Base-by-base conservation (phyloP, 768 basidiomycete species). In the Mrakia frigida region DNA sequence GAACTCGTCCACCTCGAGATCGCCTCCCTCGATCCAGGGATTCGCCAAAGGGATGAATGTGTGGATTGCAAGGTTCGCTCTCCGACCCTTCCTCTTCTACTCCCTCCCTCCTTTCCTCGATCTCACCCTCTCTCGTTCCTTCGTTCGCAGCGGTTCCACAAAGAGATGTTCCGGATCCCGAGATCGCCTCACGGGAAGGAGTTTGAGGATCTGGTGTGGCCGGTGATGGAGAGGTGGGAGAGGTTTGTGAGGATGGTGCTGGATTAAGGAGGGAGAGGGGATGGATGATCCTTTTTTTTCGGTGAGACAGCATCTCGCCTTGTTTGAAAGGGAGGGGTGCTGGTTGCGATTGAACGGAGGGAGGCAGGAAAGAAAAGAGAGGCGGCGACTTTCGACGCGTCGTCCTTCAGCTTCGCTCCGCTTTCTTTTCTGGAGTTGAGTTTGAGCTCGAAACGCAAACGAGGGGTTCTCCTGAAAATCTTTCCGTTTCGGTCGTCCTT, bases 221-320 rank as follows among this genome's bases (percentile, higher is more conserved):
- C 71, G 0, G 71, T 72, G 52, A 72, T 72, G 52, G 71, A 72
- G 33, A 16, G 71, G 28, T 72, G 71, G 71, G 71, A 35, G n/a
- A 41, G 71, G 50, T 72, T 72, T 11, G 52, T 72, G 31, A 39
- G 25, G 39, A 68, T 68, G 65, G 35, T 41, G 56, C 5, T 56
- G 56, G n/a, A 6, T 10, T 25, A 53, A n/a, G 52, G 13, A 53
- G 52, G 52, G 25, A 46, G 43, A 46, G 43, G 43, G 43, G 18
- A 18, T 46, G n/a, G n/a, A n/a, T n/a, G n/a, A n/a, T n/a, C n/a
- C n/a, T n/a, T n/a, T n/a, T n/a, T n/a, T n/a, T n/a, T n/a, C n/a
- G n/a, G n/a, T 46, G 43, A 46, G 43, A 46, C 18, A 46, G 43
- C n/a, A n/a, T 46, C 9, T 18, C 18, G 43, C 43, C 18, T 18